Evolutionary conservation across 495 filamentous ascomycete species (phyloP).

Genomic region (Penicillium turbatum): DNA sequence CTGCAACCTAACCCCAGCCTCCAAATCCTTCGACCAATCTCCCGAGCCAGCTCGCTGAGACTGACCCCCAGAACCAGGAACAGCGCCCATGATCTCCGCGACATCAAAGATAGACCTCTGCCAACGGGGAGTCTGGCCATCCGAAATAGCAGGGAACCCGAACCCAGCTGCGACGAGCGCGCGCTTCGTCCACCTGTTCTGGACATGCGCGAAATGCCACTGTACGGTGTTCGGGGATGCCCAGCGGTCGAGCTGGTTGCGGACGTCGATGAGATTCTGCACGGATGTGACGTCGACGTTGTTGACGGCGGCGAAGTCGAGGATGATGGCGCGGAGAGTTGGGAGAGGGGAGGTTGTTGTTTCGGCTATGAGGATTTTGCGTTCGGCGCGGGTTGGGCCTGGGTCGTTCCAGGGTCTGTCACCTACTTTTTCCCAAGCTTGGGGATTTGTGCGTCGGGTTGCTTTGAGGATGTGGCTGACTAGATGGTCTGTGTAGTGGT

Average conservation of each 20-base stretch:
- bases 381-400: conserved; percentile 61
- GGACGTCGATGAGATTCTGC: conserved; percentile 90
- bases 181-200: conserved; percentile 92
- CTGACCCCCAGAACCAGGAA: background rate
- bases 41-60: background rate
- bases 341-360: conserved; percentile 54
- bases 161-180: conserved; percentile 87
- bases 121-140: conserved; percentile 46
- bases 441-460: conserved; percentile 68
- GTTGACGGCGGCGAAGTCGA: conserved; percentile 91
- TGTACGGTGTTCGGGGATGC: conserved; percentile 75
- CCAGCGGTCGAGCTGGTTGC: conserved; percentile 90
- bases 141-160: conserved; percentile 56
- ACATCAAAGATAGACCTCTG: conserved; percentile 88
- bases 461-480: conserved; percentile 63
- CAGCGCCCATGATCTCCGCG: conserved; percentile 67
- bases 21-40: conserved; percentile 38
- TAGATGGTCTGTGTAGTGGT: conserved; percentile 78
- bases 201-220: conserved; percentile 90
- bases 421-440: conserved; percentile 57
- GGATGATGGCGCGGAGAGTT: conserved; percentile 73
- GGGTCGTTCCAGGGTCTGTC: conserved; percentile 96
- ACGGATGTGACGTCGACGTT: conserved; percentile 90
- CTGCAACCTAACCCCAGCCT: conserved; percentile 32
- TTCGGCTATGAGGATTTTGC: conserved; percentile 1